These are phyloP conservation scores for Zanthoxylum bungeanum DNA, from an alignment of 345 rosid genomes.

Conservation along the genomic window DNA sequence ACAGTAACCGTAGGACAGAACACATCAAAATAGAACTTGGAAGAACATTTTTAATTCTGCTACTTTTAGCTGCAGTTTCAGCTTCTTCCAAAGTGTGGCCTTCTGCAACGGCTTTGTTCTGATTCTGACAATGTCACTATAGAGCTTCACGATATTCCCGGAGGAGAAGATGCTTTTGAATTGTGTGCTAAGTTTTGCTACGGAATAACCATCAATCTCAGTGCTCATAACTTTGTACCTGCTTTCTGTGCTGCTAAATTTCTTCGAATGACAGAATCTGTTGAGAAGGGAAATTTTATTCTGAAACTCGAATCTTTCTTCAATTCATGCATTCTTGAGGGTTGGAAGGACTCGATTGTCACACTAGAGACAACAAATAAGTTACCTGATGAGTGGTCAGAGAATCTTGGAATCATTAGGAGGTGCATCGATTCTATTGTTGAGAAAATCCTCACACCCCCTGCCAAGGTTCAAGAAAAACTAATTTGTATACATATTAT, in stretches of 20 bases:
- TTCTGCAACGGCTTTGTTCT: constrained; percentile 56
- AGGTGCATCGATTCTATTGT: constrained; percentile 82
- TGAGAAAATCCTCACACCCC: constrained; percentile 77
- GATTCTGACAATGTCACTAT: constrained; percentile 45
- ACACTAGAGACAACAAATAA: constrained; percentile 60
- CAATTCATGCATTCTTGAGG: constrained; percentile 81
- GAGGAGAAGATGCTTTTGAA: constrained; percentile 93
- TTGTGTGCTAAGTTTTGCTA: constrained; percentile 95
- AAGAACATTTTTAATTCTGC: constrained; percentile 21
- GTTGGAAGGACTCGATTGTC: constrained; percentile 94
- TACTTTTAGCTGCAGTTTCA: constrained; percentile 63
- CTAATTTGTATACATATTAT: no score
- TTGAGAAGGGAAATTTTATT: constrained; percentile 75
- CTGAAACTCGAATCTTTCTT: constrained; percentile 87
- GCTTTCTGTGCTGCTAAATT: constrained; percentile 91
- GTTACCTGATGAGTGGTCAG: constrained; percentile 86
- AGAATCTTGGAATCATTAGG: constrained; percentile 76
- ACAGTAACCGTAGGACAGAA: not conserved
- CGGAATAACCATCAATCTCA: constrained; percentile 79
- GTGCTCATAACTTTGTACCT: constrained; percentile 79
- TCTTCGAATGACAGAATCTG: constrained; percentile 84
- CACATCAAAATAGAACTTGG: constrained; percentile 1
- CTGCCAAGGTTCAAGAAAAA: constrained; percentile 51
- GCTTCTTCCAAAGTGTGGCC: constrained; percentile 89
- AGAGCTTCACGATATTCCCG: constrained; percentile 88